These are phyloP conservation scores for Alternaria arbusti DNA, from an alignment of 2,329 filamentous ascomycete genomes.

Conservation along the genomic window DNA sequence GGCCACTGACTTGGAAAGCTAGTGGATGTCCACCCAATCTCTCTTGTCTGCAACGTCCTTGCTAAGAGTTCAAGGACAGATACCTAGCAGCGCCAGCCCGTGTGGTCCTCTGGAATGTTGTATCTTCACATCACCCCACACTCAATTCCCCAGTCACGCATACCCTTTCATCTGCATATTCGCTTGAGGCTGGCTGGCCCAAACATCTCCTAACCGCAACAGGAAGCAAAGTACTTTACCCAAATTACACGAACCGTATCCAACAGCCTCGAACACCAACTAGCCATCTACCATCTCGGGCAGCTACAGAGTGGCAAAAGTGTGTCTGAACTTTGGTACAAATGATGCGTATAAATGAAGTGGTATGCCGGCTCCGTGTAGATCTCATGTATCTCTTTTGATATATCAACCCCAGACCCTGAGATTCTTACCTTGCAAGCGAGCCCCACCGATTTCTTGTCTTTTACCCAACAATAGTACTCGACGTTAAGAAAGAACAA, in stretches of 20 bases:
- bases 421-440: background rate
- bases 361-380: conserved; percentile 6
- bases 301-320: conserved; percentile 10
- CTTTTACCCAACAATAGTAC: background rate
- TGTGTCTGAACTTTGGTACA: conserved; percentile 8
- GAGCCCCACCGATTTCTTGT: background rate
- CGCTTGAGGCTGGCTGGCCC: conserved; percentile 6
- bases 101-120: background rate
- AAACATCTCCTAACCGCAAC: conserved; percentile 5
- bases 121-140: conserved; percentile 11
- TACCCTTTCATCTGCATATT: background rate
- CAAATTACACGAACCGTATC: conserved; percentile 23
- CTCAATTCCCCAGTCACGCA: conserved; percentile 5
- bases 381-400: background rate
- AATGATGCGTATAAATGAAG: conserved; percentile 15
- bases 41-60: background rate
- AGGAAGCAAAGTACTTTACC: conserved; percentile 19
- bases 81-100: background rate
- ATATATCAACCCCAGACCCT: conserved; percentile 1
- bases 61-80: background rate
- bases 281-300: background rate
- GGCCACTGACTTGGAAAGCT: background rate
- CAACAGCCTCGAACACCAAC: conserved; percentile 18
- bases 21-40: background rate
- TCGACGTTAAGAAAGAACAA: background rate